Percentiles rank a stretch among this genome's conserved stretches.
Evolutionary conservation across 352 stramenopile species (phyloP).

Genomic region (Phytophthora foliorum): DNA sequence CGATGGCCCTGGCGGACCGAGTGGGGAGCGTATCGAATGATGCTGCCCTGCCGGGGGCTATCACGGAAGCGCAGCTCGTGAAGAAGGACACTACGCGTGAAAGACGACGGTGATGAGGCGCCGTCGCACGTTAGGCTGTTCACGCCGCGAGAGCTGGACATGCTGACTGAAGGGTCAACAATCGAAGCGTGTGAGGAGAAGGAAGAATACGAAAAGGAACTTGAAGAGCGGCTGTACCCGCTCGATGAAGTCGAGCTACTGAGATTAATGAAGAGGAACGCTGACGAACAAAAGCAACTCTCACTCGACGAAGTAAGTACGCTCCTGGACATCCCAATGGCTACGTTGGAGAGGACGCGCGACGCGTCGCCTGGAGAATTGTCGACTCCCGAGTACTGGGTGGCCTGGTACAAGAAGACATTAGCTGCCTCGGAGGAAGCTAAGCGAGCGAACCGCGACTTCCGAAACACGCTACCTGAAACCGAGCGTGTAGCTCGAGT

Average conservation of each 20-base stretch:
- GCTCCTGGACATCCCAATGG: neutral
- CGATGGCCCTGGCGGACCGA: too few species aligned
- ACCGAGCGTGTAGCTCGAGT: neutral
- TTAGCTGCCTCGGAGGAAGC: conserved; percentile 1
- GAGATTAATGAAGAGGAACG: neutral
- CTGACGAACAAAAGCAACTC: neutral
- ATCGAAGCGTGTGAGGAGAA: conserved; percentile 6
- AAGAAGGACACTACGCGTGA: too few species aligned
- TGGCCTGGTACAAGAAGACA: neutral
- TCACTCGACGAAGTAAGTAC: neutral
- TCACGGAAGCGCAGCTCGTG: too few species aligned
- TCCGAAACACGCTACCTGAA: too few species aligned
- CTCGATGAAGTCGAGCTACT: conserved; percentile 10
- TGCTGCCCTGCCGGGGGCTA: too few species aligned
- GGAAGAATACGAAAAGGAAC: too few species aligned
- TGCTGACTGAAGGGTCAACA: neutral
- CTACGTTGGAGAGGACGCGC: neutral
- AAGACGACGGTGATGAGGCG: too few species aligned
- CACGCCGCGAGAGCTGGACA: conserved; percentile 4
- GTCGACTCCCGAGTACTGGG: too few species aligned
- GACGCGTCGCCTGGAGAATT: too few species aligned
- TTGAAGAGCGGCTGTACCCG: conserved; percentile 7
- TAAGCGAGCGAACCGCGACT: neutral
- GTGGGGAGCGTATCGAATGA: too few species aligned
- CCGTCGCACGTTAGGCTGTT: too few species aligned